These are phyloP conservation scores for Serpula lacrymans DNA, from an alignment of 768 basidiomycete genomes.

Conservation along the genomic window DNA sequence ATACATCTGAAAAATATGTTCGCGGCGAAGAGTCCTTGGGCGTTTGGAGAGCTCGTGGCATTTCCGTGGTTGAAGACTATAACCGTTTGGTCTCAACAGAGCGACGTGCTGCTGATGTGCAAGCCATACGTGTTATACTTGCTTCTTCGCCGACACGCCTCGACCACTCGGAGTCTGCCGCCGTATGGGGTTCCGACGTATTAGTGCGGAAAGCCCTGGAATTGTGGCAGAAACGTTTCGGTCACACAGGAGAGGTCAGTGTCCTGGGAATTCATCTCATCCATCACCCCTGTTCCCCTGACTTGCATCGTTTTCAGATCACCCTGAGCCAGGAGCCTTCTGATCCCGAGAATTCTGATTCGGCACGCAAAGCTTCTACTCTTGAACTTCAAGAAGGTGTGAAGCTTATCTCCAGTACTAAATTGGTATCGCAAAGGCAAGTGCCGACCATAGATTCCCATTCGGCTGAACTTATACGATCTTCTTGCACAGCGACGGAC, in stretches of 20 bases:
- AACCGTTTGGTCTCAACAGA: constrained; percentile 68
- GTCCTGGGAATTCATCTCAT: background rate
- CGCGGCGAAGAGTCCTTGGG: constrained; percentile 84
- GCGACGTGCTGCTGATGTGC: constrained; percentile 81
- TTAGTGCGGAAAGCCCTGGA: constrained; percentile 63
- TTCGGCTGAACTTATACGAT: constrained; percentile 4
- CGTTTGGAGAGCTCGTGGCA: constrained; percentile 83
- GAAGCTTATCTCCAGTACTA: constrained; percentile 72
- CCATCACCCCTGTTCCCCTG: constrained; percentile 4
- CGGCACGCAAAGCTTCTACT: constrained; percentile 30
- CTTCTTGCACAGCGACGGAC: constrained; percentile 54
- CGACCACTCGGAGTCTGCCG: constrained; percentile 47
- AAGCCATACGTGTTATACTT: constrained; percentile 79
- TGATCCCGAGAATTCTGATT: constrained; percentile 47
- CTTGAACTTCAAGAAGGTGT: constrained; percentile 46
- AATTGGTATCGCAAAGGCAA: constrained; percentile 70
- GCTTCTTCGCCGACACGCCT: constrained; percentile 49
- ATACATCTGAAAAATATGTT: constrained; percentile 94
- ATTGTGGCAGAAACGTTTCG: constrained; percentile 84
- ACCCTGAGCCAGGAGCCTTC: constrained; percentile 68
- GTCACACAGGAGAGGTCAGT: constrained; percentile 70
- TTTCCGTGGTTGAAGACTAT: constrained; percentile 88
- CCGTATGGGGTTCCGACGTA: constrained; percentile 61
- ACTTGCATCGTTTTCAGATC: constrained; percentile 48
- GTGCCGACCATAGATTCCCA: constrained; percentile 14